These are phyloP conservation scores for Candida sphagnicola DNA, from an alignment of 805 yeast species.

Conservation along the genomic window DNA sequence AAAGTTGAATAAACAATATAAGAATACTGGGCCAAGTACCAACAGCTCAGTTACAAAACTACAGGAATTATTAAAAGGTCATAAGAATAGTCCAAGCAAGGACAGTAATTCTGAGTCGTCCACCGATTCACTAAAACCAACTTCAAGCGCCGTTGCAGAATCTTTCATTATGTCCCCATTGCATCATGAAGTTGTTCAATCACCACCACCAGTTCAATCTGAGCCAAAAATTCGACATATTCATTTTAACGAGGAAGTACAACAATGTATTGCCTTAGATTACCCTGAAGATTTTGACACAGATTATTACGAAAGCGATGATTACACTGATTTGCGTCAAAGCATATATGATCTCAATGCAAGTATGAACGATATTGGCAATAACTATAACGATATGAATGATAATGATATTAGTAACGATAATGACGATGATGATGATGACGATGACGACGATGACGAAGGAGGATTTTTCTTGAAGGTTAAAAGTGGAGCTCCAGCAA, in stretches of 20 bases:
- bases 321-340: slow-evolving; percentile 12
- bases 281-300: slow-evolving; percentile 19
- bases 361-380: neutral
- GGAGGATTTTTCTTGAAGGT: slow-evolving; percentile 68
- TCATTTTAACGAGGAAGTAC: slow-evolving; percentile 91
- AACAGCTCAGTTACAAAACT: slow-evolving; percentile 19
- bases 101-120: neutral
- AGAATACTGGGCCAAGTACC: slow-evolving; percentile 11
- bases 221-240: slow-evolving; percentile 52
- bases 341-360: slow-evolving; percentile 7
- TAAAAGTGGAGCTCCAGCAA: slow-evolving; percentile 21
- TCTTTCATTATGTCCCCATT: neutral
- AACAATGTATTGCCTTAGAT: slow-evolving; percentile 84
- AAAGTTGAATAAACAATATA: slow-evolving; percentile 39
- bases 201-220: neutral
- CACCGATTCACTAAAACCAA: no score
- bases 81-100: neutral
- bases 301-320: slow-evolving; percentile 33
- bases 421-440: slow-evolving; percentile 30
- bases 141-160: neutral
- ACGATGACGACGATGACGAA: slow-evolving; percentile 53
- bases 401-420: slow-evolving; percentile 19
- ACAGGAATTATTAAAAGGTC: slow-evolving; percentile 10
- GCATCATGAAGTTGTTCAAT: neutral
- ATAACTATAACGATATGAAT: slow-evolving; percentile 8